Percentiles rank a stretch among this genome's conserved stretches.
These are phyloP conservation scores for Canna indica DNA, from an alignment of 176 grass and related monocot genomes.

Conservation along the genomic window DNA sequence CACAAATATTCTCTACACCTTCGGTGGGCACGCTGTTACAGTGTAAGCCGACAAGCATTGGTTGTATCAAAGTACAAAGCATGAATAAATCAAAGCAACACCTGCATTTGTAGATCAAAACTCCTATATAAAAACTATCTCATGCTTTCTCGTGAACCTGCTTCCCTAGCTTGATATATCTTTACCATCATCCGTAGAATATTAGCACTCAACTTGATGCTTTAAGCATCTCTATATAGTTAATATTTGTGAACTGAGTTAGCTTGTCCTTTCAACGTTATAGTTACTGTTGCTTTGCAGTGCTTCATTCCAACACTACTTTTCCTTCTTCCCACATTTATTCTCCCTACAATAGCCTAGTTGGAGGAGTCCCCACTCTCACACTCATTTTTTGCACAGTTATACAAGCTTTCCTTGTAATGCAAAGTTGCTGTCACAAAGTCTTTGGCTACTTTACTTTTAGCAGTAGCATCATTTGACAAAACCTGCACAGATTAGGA, in stretches of 20 bases:
- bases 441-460: not conserved
- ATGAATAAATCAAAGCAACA: not conserved
- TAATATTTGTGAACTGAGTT: too few relatives aligned
- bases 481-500: not conserved
- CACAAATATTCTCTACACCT: slow-evolving; percentile 45
- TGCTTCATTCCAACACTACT: too few relatives aligned
- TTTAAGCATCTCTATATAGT: too few relatives aligned
- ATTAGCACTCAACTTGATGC: too few relatives aligned
- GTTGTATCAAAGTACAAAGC: not conserved
- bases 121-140: not conserved
- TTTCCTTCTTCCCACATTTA: too few relatives aligned
- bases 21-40: slow-evolving; percentile 42
- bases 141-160: not conserved
- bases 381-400: not conserved
- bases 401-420: not conserved
- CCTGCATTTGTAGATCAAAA: not conserved
- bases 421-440: not conserved
- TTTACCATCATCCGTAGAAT: too few relatives aligned
- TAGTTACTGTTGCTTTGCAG: too few relatives aligned
- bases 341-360: not conserved
- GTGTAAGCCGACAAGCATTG: slow-evolving; percentile 28
- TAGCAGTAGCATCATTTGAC: too few relatives aligned
- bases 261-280: too few relatives aligned
- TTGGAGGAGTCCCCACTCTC: too few relatives aligned
- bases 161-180: not conserved